Conservation (phyloP, 441 rosid species). For the Pelargonium myrrhifolium region DNA sequence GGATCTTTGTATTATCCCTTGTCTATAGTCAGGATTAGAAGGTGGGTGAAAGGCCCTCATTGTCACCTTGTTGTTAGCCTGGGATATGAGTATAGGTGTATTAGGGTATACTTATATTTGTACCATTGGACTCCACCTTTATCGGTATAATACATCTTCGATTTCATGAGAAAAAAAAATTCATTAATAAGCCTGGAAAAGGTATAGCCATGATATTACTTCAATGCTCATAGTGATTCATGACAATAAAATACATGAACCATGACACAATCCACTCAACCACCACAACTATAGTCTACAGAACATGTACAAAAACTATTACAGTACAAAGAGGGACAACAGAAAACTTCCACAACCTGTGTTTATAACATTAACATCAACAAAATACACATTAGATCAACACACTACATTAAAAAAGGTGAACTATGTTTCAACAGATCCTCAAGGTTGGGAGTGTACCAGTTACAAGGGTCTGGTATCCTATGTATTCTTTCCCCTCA, state of each 20-base stretch:
- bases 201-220: slow-evolving; percentile 14
- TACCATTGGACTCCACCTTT: no score
- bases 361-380: slow-evolving; percentile 33
- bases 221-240: slow-evolving; percentile 21
- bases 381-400: slow-evolving; percentile 23
- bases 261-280: slow-evolving; percentile 3
- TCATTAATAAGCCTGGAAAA: background rate
- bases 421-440: slow-evolving; percentile 21
- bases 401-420: slow-evolving; percentile 26
- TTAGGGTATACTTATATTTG: no score
- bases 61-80: no score
- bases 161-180: no score
- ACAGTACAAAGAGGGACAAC: slow-evolving; percentile 21
- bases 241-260: slow-evolving; percentile 25
- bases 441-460: slow-evolving; percentile 22
- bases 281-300: slow-evolving; percentile 27
- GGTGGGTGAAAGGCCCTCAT: no score
- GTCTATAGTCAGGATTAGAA: no score
- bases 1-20: no score
- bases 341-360: slow-evolving; percentile 28
- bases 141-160: no score
- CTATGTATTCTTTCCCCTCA: slow-evolving; percentile 63
- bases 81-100: no score
- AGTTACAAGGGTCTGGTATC: slow-evolving; percentile 24
- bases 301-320: slow-evolving; percentile 38